Conservation (phyloP, 495 filamentous ascomycete species). For the Penicillium waksmanii region DNA sequence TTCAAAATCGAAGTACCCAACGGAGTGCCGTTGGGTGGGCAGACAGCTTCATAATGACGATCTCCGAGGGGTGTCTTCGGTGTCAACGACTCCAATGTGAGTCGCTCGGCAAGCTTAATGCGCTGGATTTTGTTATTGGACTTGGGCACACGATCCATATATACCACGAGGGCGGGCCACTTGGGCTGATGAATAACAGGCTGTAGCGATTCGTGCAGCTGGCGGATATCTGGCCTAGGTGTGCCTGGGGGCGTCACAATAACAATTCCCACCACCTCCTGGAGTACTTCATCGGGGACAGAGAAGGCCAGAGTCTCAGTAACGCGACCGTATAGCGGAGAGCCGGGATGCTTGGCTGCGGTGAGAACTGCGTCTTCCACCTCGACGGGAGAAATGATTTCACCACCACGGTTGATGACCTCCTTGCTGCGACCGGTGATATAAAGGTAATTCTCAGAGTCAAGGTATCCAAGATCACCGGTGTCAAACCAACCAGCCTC, state of each 20-base stretch:
- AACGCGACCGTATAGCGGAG: constrained; percentile 36
- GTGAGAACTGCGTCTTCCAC: constrained; percentile 73
- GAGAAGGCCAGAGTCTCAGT: constrained; percentile 47
- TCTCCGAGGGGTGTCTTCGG: constrained; percentile 29
- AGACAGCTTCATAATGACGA: constrained; percentile 39
- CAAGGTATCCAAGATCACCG: constrained; percentile 52
- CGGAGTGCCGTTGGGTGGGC: constrained; percentile 39
- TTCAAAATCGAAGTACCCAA: constrained; percentile 28
- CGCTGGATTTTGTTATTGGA: constrained; percentile 50
- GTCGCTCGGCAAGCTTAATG: constrained; percentile 41
- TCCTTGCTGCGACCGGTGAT: constrained; percentile 79
- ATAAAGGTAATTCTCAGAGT: constrained; percentile 63
- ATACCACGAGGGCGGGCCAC: constrained; percentile 44
- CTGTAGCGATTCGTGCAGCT: constrained; percentile 38
- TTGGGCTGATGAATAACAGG: constrained; percentile 42
- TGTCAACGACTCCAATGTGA: constrained; percentile 34
- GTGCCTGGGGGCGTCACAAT: constrained; percentile 37
- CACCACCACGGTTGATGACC: constrained; percentile 77
- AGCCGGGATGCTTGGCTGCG: constrained; percentile 32
- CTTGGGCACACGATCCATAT: constrained; percentile 47
- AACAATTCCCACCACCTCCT: constrained; percentile 49
- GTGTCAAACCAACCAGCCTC: constrained; percentile 50
- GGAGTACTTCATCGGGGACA: constrained; percentile 43
- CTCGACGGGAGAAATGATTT: constrained; percentile 81
- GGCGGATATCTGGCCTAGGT: constrained; percentile 37